Conservation (phyloP, 768 basidiomycete species). For the Exsudoporus frostii region DNA sequence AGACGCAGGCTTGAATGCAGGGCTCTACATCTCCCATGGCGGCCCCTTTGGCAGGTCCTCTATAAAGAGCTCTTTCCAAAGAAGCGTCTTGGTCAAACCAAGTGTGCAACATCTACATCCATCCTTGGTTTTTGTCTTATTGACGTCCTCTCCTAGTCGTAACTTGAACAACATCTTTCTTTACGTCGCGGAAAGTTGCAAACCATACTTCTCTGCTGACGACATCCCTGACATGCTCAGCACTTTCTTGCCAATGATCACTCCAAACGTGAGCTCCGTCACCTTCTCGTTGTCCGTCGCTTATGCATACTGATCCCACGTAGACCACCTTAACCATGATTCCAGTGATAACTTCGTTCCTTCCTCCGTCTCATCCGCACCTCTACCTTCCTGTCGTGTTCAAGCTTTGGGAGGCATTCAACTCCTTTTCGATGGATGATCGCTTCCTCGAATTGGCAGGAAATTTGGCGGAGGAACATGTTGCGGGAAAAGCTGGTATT, state of each 20-base stretch:
- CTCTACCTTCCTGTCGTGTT: slow-evolving; percentile 72
- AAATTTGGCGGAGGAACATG: slow-evolving; percentile 67
- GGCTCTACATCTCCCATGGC: slow-evolving; percentile 72
- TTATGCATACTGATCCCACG: slow-evolving; percentile 4
- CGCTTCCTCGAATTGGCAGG: slow-evolving; percentile 70
- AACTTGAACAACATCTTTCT: slow-evolving; percentile 70
- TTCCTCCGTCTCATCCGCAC: slow-evolving; percentile 64
- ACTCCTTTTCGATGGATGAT: slow-evolving; percentile 71
- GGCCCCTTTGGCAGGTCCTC: slow-evolving; percentile 70
- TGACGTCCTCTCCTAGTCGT: slow-evolving; percentile 37
- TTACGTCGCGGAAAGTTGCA: slow-evolving; percentile 70
- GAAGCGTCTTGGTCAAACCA: slow-evolving; percentile 53
- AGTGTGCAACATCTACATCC: slow-evolving; percentile 40
- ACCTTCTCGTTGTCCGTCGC: background rate
- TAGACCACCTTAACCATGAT: slow-evolving; percentile 70
- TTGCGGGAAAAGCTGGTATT: slow-evolving; percentile 56
- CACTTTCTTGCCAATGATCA: slow-evolving; percentile 67
- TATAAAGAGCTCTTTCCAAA: slow-evolving; percentile 77
- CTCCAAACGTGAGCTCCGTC: slow-evolving; percentile 55
- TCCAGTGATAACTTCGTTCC: slow-evolving; percentile 74
- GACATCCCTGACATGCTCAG: slow-evolving; percentile 72
- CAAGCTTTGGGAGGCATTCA: slow-evolving; percentile 76
- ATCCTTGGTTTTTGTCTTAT: slow-evolving; percentile 1
- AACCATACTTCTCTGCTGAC: slow-evolving; percentile 59
- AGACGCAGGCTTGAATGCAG: slow-evolving; percentile 62